Percentiles rank a stretch among this genome's conserved stretches.
Conservation (phyloP, 768 basidiomycete genomes). For the Flagelloscypha sp. region DNA sequence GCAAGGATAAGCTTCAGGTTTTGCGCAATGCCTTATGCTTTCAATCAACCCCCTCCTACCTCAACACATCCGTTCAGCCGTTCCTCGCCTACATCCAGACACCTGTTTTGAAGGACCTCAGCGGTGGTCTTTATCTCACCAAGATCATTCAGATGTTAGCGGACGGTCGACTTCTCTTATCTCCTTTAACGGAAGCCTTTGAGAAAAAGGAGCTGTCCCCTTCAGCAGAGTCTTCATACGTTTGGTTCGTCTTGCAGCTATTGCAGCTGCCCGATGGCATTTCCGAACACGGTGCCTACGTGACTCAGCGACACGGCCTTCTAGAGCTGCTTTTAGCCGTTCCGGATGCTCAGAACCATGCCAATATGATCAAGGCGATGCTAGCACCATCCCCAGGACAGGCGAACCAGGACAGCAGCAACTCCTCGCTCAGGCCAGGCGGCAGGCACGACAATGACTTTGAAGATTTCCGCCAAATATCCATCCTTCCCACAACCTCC, state of each 20-base stretch:
- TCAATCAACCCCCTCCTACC: slow-evolving; percentile 23
- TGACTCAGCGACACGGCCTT: slow-evolving; percentile 21
- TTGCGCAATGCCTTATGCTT: slow-evolving; percentile 30
- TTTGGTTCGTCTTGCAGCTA: slow-evolving; percentile 25
- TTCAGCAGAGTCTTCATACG: too few species aligned
- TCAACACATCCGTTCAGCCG: slow-evolving; percentile 26
- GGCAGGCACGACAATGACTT: slow-evolving; percentile 42
- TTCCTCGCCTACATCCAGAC: slow-evolving; percentile 29
- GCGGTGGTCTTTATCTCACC: slow-evolving; percentile 28
- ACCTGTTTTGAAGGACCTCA: slow-evolving; percentile 23
- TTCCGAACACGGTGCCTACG: slow-evolving; percentile 18
- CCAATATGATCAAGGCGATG: slow-evolving; percentile 22
- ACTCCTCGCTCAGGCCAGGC: slow-evolving; percentile 22
- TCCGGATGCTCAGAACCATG: slow-evolving; percentile 13
- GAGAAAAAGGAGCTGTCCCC: too few species aligned
- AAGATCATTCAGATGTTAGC: slow-evolving; percentile 26
- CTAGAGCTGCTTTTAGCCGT: slow-evolving; percentile 18
- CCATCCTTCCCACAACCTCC: slow-evolving; percentile 32
- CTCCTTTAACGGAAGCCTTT: too few species aligned
- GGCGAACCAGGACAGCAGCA: slow-evolving; percentile 8
- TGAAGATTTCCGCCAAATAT: slow-evolving; percentile 28
- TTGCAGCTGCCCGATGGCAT: slow-evolving; percentile 19
- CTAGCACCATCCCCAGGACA: slow-evolving; percentile 22
- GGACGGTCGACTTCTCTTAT: too few species aligned
- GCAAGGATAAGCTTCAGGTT: slow-evolving; percentile 23